phyloP scores from a whole-genome alignment of 2,329 filamentous ascomycete genomes.

The Anthostomella pinea region DNA sequence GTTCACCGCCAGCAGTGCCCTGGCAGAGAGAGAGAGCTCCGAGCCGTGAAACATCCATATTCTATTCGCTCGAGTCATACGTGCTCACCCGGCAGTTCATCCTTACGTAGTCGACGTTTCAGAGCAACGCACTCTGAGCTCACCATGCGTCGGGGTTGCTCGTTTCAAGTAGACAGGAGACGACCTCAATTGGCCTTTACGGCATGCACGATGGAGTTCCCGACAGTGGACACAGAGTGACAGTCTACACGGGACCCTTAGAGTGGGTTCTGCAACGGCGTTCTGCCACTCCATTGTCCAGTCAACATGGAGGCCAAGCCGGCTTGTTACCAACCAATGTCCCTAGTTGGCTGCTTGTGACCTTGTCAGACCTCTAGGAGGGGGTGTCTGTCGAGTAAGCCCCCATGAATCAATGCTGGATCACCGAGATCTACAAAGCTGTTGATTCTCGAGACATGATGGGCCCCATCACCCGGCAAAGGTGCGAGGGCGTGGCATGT shows the following conservation, averaged over 20 bases:
- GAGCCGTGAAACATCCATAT: neutral
- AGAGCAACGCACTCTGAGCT: neutral
- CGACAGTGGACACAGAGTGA: no score
- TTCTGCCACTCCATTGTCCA: no score
- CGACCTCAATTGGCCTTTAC: constrained; percentile 1
- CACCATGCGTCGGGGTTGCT: neutral
- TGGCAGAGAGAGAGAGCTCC: no score
- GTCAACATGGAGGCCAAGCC: no score
- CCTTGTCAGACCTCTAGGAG: no score
- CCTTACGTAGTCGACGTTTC: constrained; percentile 2
- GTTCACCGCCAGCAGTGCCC: no score
- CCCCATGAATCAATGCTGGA: neutral
- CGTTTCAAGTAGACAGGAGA: constrained; percentile 2
- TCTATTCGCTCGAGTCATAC: neutral
- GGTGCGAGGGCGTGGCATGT: neutral
- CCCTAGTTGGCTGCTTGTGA: no score
- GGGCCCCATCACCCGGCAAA: neutral
- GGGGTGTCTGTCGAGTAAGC: no score
- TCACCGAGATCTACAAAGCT: neutral
- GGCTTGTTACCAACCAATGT: no score
- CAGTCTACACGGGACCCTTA: no score
- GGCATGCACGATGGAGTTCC: neutral
- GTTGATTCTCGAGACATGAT: neutral
- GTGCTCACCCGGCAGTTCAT: neutral
- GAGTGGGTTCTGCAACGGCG: no score